Base-by-base conservation (phyloP, 108 stramenopile species). In the Seminavis robusta region DNA sequence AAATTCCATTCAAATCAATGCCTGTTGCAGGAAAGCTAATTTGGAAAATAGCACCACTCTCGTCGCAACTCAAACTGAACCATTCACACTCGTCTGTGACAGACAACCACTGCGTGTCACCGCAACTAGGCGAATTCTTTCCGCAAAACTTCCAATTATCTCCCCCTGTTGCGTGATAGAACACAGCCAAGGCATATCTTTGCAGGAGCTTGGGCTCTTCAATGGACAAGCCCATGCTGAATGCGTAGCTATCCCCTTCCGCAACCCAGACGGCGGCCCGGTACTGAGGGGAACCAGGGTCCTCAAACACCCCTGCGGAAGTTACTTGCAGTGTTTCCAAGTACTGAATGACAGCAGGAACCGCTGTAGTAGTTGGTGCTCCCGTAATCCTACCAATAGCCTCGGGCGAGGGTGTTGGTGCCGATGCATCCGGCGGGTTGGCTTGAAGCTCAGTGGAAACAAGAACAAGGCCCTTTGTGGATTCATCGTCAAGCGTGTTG, bases 261-360 rank as follows among this genome's bases (percentile, higher is more conserved):
- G 74, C 74, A 21, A 76, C 45, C 74, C 74, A 76, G 8, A 30
- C 20, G 9, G 63, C 68, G 10, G 74, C 74, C 26, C 29, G 33
- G 38, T 56, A 61, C 32, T 76, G 74, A 10, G 67, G 59, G 8
- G 57, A 59, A 33, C 19, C 43, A 13, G 11, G 21, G 10, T 32
- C 15, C n/a, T 31, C 20, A 19, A 40, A 40, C 16, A 19, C 39
- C 19, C 9, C 23, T 16, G 38, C 23, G 1, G 19, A 11, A 24
- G 41, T 5, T n/a, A 16, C 37, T 15, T 40, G 10, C 13, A n/a
- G 31, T 3, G 3, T 25, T 1, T 16, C 26, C 13, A 5, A 40
- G 16, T 40, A n/a, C 8, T 7, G 25, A 23, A 15, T 23, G 8
- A 50, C 26, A 5, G 28, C 28, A 5, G 8, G 10, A 3, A 55